Conservation (phyloP, 179 eudicot species). For the Corrigiola litoralis region DNA sequence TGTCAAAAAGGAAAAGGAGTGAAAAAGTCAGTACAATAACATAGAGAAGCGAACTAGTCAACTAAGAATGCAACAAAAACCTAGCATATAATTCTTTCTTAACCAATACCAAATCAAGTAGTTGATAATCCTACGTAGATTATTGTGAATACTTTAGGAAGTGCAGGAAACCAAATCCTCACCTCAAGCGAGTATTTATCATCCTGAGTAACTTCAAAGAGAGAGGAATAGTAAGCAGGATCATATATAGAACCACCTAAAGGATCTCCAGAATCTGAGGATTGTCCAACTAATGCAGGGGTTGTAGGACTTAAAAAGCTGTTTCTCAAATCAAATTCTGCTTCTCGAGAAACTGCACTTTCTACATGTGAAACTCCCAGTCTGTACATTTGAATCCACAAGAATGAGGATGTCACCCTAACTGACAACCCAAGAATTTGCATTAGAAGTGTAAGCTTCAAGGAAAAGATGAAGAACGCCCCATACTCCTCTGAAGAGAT, state of each 20-base stretch:
- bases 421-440: constrained; percentile 73
- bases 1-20: constrained; percentile 1
- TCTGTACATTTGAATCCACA: constrained; percentile 99
- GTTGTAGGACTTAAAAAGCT: constrained; percentile 77
- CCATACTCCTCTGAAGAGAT: constrained; percentile 66
- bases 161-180: constrained; percentile 9
- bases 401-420: constrained; percentile 66
- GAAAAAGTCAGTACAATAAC: too few species aligned
- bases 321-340: constrained; percentile 77
- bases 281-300: constrained; percentile 46
- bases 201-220: constrained; percentile 62
- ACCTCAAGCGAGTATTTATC: constrained; percentile 51
- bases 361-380: constrained; percentile 70
- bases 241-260: constrained; percentile 91
- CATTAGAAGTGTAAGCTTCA: constrained; percentile 69
- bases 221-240: constrained; percentile 83
- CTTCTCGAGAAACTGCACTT: constrained; percentile 56
- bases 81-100: neutral
- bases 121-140: neutral
- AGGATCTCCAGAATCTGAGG: constrained; percentile 62
- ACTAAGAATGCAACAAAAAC: neutral
- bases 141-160: neutral
- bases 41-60: too few species aligned
- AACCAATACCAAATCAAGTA: constrained; percentile 2
- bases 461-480: constrained; percentile 55